Conservation (phyloP, 768 basidiomycete species). For the Imleria badia region DNA sequence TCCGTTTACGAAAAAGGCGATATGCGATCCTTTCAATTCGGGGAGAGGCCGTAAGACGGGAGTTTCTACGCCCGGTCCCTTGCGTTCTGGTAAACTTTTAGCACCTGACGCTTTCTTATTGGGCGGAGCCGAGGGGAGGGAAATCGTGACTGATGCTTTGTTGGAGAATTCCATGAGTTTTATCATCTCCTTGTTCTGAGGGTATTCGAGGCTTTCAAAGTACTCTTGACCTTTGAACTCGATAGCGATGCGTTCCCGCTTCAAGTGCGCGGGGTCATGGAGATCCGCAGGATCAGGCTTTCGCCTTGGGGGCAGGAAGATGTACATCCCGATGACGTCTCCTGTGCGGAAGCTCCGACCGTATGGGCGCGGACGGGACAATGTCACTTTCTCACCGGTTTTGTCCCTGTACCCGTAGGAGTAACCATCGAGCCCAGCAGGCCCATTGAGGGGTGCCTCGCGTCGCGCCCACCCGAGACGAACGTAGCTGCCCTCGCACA, state of each 20-base stretch:
- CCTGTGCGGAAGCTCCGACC: constrained; percentile 73
- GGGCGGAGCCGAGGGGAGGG: constrained; percentile 52
- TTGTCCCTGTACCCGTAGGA: constrained; percentile 91
- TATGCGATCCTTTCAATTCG: constrained; percentile 63
- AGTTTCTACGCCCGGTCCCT: constrained; percentile 31
- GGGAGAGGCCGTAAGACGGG: constrained; percentile 64
- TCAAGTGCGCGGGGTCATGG: constrained; percentile 78
- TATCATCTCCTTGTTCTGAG: constrained; percentile 88
- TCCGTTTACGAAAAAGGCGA: constrained; percentile 94
- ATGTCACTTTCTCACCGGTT: constrained; percentile 85
- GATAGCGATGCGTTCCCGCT: constrained; percentile 89
- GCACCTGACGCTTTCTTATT: constrained; percentile 66
- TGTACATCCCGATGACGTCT: constrained; percentile 92
- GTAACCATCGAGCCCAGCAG: constrained; percentile 92
- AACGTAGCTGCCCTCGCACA: constrained; percentile 75
- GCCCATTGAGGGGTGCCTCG: constrained; percentile 91
- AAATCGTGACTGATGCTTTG: constrained; percentile 54
- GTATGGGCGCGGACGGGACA: constrained; percentile 80
- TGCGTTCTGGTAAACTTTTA: constrained; percentile 66
- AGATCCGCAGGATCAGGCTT: constrained; percentile 60
- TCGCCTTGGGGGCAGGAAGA: constrained; percentile 75
- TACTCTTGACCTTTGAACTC: constrained; percentile 96
- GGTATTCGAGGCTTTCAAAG: constrained; percentile 91
- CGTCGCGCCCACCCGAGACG: constrained; percentile 89
- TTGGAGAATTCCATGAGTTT: constrained; percentile 77